Percentiles rank a stretch among this genome's conserved stretches.
phyloP scores from a whole-genome alignment of 2,329 filamentous ascomycete species.

The Verticillium zaregamsianum region DNA sequence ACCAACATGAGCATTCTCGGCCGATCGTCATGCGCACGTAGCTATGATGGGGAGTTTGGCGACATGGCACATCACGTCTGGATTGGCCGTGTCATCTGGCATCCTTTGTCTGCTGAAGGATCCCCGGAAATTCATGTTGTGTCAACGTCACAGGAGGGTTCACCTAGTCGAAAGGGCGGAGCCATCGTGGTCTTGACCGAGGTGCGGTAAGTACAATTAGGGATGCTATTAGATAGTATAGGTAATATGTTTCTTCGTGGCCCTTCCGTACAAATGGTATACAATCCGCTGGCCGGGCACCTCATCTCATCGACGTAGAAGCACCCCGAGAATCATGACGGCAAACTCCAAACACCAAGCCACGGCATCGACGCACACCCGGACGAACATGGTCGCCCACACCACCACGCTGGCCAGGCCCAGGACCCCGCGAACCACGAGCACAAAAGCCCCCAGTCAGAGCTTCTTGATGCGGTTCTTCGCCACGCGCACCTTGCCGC shows the following conservation, averaged over 20 bases:
- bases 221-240: background rate
- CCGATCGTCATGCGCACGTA: background rate
- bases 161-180: no score
- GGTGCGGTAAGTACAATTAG: background rate
- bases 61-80: no score
- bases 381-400: constrained; percentile 25
- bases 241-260: background rate
- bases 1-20: background rate
- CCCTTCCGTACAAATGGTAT: background rate
- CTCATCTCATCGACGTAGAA: background rate
- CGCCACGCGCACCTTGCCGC: constrained; percentile 68
- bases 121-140: no score
- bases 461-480: constrained; percentile 69
- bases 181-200: no score
- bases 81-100: no score
- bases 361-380: constrained; percentile 14
- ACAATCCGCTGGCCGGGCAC: background rate
- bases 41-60: no score
- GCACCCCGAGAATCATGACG: constrained; percentile 3
- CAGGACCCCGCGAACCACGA: constrained; percentile 22
- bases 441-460: constrained; percentile 28
- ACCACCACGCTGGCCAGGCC: constrained; percentile 21
- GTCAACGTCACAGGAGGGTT: no score
- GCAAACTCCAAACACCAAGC: constrained; percentile 14
- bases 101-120: no score